These are phyloP conservation scores for Macrophomina phaseolina DNA, from an alignment of 2,329 filamentous ascomycete species.

Conservation along the genomic window DNA sequence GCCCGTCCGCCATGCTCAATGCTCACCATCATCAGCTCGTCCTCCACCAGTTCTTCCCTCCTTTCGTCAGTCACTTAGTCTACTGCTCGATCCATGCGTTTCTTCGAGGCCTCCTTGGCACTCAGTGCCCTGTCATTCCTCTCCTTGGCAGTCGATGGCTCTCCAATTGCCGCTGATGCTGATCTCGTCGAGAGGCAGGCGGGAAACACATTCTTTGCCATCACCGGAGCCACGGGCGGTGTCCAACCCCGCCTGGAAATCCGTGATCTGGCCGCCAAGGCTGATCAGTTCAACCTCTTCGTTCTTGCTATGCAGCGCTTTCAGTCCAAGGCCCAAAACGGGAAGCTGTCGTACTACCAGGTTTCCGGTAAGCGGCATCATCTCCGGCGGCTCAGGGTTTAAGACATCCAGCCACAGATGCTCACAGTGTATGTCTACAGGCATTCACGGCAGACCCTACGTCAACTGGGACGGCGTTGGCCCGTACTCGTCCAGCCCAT, in stretches of 20 bases:
- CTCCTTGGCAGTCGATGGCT: conserved; percentile 8
- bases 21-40: neutral
- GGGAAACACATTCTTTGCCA: conserved; percentile 29
- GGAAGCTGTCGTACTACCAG: conserved; percentile 75
- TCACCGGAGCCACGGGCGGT: conserved; percentile 34
- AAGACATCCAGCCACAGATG: neutral
- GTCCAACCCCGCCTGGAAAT: conserved; percentile 66
- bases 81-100: neutral
- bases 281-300: conserved; percentile 76
- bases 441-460: conserved; percentile 42
- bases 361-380: conserved; percentile 66
- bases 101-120: conserved; percentile 1
- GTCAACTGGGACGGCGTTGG: conserved; percentile 37
- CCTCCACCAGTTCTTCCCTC: neutral
- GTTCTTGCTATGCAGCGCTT: conserved; percentile 74
- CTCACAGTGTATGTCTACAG: conserved; percentile 29
- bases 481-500: neutral
- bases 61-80: conserved; percentile 2
- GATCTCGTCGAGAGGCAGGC: conserved; percentile 1
- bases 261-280: conserved; percentile 64
- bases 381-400: neutral
- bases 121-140: conserved; percentile 4
- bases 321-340: conserved; percentile 67
- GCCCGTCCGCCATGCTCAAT: neutral
- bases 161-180: neutral